Evolutionary conservation across 371 early-diverging fungal species (phyloP).

Genomic region (Thermomucor indicae-seudaticae): DNA sequence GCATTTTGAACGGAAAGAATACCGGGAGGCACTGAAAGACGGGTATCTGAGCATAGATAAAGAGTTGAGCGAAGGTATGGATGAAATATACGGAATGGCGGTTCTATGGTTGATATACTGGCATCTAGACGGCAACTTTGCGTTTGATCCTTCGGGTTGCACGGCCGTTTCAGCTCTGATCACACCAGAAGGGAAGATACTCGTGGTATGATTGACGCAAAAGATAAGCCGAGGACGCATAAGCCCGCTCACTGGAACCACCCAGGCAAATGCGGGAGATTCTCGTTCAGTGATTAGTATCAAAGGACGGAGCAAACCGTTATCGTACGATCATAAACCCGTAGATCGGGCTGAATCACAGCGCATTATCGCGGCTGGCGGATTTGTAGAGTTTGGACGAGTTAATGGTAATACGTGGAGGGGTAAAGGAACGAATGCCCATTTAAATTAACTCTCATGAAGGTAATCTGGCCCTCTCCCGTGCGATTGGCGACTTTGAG

Average conservation of each 20-base stretch:
- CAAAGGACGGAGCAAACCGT: conserved; percentile 69
- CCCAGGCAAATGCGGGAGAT: conserved; percentile 95
- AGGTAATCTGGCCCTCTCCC: conserved; percentile 92
- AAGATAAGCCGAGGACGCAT: background rate
- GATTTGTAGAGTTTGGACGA: conserved; percentile 94
- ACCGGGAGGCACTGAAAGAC: conserved; percentile 68
- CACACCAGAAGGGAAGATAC: conserved; percentile 32
- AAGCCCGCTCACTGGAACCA: background rate
- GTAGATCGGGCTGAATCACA: conserved; percentile 71
- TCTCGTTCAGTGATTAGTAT: conserved; percentile 83
- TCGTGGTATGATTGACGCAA: conserved; percentile 20
- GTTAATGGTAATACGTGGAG: conserved; percentile 74
- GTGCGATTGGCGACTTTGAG: conserved; percentile 98
- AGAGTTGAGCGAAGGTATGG: conserved; percentile 69
- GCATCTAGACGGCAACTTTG: conserved; percentile 62
- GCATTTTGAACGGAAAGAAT: conserved; percentile 68
- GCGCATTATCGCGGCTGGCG: conserved; percentile 89
- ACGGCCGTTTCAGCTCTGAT: conserved; percentile 76
- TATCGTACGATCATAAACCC: conserved; percentile 95
- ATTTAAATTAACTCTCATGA: background rate
- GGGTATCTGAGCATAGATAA: conserved; percentile 83
- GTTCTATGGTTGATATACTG: background rate
- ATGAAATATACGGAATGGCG: background rate
- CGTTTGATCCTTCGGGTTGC: conserved; percentile 87
- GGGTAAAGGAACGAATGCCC: background rate